Evolutionary conservation across 139 green algal genomes (phyloP).

Genomic region (Desmodesmus armatus): DNA sequence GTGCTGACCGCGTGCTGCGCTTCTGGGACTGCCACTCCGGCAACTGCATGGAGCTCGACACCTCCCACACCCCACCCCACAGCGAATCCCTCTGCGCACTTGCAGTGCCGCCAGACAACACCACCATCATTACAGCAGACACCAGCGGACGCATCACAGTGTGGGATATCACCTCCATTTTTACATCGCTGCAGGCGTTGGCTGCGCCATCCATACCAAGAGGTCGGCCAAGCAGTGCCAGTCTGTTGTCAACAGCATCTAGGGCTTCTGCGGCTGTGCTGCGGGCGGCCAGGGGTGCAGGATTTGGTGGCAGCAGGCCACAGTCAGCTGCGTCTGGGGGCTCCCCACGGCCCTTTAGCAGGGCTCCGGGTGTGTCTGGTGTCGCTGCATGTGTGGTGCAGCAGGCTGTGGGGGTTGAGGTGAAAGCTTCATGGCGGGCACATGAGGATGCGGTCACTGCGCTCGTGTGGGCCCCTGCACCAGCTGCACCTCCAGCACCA

Average conservation of each 20-base stretch:
- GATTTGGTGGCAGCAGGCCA: not conserved
- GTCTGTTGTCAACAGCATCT: not conserved
- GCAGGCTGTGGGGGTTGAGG: not conserved
- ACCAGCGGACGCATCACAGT: slow-evolving; percentile 39
- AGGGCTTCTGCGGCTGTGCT: not conserved
- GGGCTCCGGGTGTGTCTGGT: no score
- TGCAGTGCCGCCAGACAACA: slow-evolving; percentile 34
- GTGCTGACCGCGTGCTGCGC: slow-evolving; percentile 31
- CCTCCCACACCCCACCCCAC: not conserved
- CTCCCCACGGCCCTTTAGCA: no score
- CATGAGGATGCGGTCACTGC: slow-evolving; percentile 17
- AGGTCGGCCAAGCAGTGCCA: not conserved
- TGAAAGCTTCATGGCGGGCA: not conserved
- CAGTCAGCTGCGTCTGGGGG: not conserved
- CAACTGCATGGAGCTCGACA: slow-evolving; percentile 6
- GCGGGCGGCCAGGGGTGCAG: not conserved
- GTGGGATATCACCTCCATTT: not conserved
- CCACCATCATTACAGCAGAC: slow-evolving; percentile 16
- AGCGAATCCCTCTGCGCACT: slow-evolving; percentile 15
- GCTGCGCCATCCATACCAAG: not conserved
- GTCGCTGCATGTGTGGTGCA: not conserved
- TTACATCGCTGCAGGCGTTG: not conserved
- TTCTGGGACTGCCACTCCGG: slow-evolving; percentile 35
- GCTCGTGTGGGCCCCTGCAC: not conserved
- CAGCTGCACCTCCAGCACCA: not conserved